Percentiles rank a stretch among this genome's conserved stretches.
phyloP scores from a whole-genome alignment of 352 stramenopile genomes.

The Phytopythium kandeliae region DNA sequence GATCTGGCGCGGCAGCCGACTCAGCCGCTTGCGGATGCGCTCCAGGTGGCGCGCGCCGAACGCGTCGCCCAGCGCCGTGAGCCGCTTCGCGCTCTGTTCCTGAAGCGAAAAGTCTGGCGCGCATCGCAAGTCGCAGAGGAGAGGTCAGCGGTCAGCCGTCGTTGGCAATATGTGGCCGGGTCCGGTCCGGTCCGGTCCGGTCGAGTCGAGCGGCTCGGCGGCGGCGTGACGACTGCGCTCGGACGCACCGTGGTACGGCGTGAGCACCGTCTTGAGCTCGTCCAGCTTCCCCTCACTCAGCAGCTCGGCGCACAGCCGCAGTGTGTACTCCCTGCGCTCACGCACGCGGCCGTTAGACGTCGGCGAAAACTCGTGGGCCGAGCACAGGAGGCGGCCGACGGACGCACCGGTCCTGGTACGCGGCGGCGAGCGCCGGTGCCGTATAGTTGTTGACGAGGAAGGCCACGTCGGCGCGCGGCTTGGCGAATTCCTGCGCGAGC shows the following conservation, averaged over 20 bases:
- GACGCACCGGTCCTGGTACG: conserved; percentile 91
- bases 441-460: conserved; percentile 97
- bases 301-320: conserved; percentile 68
- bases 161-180: too few species aligned
- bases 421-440: conserved; percentile 90
- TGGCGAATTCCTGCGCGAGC: conserved; percentile 66
- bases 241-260: conserved; percentile 62
- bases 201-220: too few species aligned
- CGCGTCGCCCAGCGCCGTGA: conserved; percentile 52
- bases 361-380: too few species aligned
- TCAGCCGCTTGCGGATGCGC: conserved; percentile 92
- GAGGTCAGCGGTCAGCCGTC: conserved; percentile 4
- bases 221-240: too few species aligned
- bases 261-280: conserved; percentile 60
- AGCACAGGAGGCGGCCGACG: too few species aligned
- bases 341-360: neutral
- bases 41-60: conserved; percentile 89
- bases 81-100: conserved; percentile 24
- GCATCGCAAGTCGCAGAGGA: neutral
- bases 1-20: conserved; percentile 92
- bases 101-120: conserved; percentile 40
- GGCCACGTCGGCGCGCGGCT: conserved; percentile 60
- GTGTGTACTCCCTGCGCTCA: conserved; percentile 56
- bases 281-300: conserved; percentile 71
- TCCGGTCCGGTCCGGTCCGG: too few species aligned